Conservation (phyloP, 2,329 filamentous ascomycete genomes). For the Tympanopsis confertula region DNA sequence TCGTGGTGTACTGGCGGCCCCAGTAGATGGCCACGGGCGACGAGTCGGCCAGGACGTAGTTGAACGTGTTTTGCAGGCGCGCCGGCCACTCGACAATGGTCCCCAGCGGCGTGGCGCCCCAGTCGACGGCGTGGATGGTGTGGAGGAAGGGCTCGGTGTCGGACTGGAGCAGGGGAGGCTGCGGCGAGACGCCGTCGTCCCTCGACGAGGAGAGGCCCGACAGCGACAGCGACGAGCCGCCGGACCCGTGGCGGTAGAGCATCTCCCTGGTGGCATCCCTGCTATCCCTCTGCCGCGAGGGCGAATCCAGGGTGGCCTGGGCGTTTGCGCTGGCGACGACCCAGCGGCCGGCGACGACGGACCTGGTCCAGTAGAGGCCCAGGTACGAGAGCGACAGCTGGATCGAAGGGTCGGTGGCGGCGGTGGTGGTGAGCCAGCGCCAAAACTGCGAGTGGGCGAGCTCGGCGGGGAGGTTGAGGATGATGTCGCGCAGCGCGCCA, state of each 20-base stretch:
- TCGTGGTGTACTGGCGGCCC: slow-evolving; percentile 47
- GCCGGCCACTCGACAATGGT: slow-evolving; percentile 32
- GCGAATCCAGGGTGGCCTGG: slow-evolving; percentile 14
- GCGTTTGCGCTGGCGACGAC: slow-evolving; percentile 26
- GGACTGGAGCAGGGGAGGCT: slow-evolving; percentile 19
- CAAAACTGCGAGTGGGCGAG: too few relatives aligned
- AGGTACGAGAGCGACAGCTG: slow-evolving; percentile 12
- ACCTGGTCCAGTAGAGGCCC: slow-evolving; percentile 22
- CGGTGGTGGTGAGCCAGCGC: not conserved
- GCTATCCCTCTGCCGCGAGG: slow-evolving; percentile 15
- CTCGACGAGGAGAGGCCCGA: slow-evolving; percentile 1
- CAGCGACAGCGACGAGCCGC: slow-evolving; percentile 6
- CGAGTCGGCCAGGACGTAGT: slow-evolving; percentile 29
- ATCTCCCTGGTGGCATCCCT: slow-evolving; percentile 13
- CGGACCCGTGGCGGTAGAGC: slow-evolving; percentile 5
- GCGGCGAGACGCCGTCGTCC: slow-evolving; percentile 12
- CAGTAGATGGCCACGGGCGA: slow-evolving; percentile 49
- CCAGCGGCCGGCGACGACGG: slow-evolving; percentile 19
- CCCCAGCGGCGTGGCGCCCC: slow-evolving; percentile 32
- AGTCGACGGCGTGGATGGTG: slow-evolving; percentile 29
- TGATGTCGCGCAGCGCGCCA: too few relatives aligned
- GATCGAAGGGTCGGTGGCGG: not conserved
- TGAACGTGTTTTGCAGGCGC: slow-evolving; percentile 30
- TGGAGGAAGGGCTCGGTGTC: slow-evolving; percentile 25
- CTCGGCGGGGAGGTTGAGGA: too few relatives aligned